Percentiles rank a stretch among this genome's conserved stretches.
Conservation (phyloP, 2,329 filamentous ascomycete species). For the Colletotrichum cereale region DNA sequence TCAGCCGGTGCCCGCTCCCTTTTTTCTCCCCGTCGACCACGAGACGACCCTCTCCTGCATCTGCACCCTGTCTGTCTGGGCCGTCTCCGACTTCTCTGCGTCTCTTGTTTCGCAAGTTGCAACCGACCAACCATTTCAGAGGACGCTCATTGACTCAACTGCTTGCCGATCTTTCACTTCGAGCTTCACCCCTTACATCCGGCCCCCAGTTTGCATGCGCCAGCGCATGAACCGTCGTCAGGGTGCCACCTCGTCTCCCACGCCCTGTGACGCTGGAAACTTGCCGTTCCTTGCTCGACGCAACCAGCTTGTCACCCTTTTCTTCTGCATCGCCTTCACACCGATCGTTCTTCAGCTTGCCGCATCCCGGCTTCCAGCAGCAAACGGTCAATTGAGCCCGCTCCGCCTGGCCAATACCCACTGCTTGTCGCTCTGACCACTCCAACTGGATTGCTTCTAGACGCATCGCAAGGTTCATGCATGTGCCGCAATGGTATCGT, state of each 20-base stretch:
- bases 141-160: constrained; percentile 22
- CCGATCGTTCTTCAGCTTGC: constrained; percentile 36
- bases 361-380: constrained; percentile 26
- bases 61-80: constrained; percentile 30
- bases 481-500: constrained; percentile 41
- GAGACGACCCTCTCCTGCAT: constrained; percentile 22
- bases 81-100: constrained; percentile 19
- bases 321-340: constrained; percentile 28
- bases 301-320: constrained; percentile 26
- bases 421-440: constrained; percentile 23
- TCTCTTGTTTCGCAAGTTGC: constrained; percentile 34
- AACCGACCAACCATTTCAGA: constrained; percentile 25
- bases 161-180: constrained; percentile 30
- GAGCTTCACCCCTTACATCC: constrained; percentile 36
- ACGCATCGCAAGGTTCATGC: constrained; percentile 38
- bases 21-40: constrained; percentile 17
- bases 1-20: constrained; percentile 28
- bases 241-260: constrained; percentile 36
- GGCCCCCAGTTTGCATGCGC: constrained; percentile 35
- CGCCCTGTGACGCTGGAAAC: constrained; percentile 29
- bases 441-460: constrained; percentile 30
- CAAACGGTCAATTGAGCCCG: constrained; percentile 31
- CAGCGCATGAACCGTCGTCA: constrained; percentile 35
- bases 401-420: constrained; percentile 29
- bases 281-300: constrained; percentile 24